phyloP scores from a whole-genome alignment of 2,329 filamentous ascomycete species.

The Aspergillus pseudonomiae region DNA sequence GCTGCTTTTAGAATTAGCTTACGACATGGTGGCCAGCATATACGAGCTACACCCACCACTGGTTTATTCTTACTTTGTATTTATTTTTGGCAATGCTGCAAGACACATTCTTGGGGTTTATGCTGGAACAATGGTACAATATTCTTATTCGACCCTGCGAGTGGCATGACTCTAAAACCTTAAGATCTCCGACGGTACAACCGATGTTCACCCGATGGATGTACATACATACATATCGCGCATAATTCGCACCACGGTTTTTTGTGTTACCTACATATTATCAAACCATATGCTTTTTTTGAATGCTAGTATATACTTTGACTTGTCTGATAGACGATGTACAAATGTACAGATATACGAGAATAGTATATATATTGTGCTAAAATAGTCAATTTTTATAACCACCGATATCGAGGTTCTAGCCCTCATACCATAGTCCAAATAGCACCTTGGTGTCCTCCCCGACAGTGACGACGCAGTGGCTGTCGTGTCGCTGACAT shows the following conservation, averaged over 20 bases:
- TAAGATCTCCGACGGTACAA: background rate
- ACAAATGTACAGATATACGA: no score
- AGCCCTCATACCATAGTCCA: background rate
- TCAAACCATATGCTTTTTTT: no score
- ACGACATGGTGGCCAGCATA: background rate
- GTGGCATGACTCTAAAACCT: background rate
- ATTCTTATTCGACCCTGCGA: no score
- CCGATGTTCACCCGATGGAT: background rate
- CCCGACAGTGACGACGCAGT: background rate
- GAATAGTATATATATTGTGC: no score
- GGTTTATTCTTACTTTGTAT: background rate
- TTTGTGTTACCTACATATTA: no score
- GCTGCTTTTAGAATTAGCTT: constrained; percentile 4
- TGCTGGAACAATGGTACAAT: background rate
- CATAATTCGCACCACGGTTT: no score
- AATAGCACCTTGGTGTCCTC: no score
- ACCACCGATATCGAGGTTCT: background rate
- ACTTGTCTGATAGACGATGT: no score
- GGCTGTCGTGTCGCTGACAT: background rate
- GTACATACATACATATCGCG: no score
- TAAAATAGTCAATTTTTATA: no score
- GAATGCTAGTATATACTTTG: no score
- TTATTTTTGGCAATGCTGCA: background rate
- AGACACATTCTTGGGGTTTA: background rate
- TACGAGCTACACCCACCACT: background rate